Percentiles rank a stretch among this genome's conserved stretches.
Evolutionary conservation across 2,329 filamentous ascomycete species (phyloP).

Genomic region (Calonectria honghensis): DNA sequence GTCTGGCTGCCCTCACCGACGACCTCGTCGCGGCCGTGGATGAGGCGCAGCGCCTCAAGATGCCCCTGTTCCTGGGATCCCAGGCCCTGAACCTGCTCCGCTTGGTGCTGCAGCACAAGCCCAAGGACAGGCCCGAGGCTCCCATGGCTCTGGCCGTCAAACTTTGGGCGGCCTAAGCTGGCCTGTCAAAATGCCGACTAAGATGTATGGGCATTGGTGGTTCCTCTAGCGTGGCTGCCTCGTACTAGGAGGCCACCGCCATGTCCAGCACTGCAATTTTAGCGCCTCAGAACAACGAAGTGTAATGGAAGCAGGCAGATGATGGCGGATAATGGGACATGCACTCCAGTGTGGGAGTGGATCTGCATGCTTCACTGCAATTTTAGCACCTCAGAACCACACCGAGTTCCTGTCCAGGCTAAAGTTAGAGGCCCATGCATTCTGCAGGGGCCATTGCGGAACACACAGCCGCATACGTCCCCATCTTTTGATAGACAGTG

Average conservation of each 20-base stretch:
- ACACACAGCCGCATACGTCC: background rate
- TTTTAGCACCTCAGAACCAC: background rate
- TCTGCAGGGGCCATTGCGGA: constrained; percentile 2
- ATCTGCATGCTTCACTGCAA: background rate
- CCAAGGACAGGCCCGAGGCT: constrained; percentile 32
- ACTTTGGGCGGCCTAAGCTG: constrained; percentile 31
- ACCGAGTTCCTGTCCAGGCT: background rate
- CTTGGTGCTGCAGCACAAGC: constrained; percentile 41
- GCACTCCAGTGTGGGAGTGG: too few relatives aligned
- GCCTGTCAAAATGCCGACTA: background rate
- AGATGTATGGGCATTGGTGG: too few relatives aligned
- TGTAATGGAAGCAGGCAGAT: too few relatives aligned
- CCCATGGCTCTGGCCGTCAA: constrained; percentile 39
- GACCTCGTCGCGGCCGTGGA: constrained; percentile 38
- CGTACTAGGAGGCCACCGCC: too few relatives aligned
- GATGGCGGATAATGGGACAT: too few relatives aligned
- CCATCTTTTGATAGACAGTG: constrained; percentile 26
- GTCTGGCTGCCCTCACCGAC: constrained; percentile 21
- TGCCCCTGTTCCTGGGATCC: constrained; percentile 41
- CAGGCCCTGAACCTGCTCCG: constrained; percentile 38
- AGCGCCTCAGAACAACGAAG: too few relatives aligned
- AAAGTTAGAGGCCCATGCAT: background rate
- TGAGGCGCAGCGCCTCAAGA: constrained; percentile 39
- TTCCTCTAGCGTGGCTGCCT: too few relatives aligned
- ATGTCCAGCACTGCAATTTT: too few relatives aligned